Evolutionary conservation across 2,329 filamentous ascomycete genomes (phyloP).

Genomic region (Zopfia rhizophila): DNA sequence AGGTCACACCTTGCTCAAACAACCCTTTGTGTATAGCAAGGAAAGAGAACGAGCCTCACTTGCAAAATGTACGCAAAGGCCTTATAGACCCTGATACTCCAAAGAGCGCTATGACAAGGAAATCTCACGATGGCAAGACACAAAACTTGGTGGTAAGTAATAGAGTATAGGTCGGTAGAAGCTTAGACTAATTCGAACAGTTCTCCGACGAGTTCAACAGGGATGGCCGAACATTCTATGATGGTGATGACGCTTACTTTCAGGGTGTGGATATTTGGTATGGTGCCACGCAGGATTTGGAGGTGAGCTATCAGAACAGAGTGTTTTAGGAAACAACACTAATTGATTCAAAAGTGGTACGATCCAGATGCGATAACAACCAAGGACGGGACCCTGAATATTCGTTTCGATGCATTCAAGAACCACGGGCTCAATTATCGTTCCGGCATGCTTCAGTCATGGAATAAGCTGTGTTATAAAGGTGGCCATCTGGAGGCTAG

Average conservation of each 20-base stretch:
- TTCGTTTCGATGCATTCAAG: constrained; percentile 72
- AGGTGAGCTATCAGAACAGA: constrained; percentile 55
- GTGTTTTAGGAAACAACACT: not conserved
- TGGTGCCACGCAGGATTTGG: constrained; percentile 74
- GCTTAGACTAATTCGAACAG: constrained; percentile 40
- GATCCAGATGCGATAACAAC: constrained; percentile 75
- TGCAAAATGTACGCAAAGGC: constrained; percentile 69
- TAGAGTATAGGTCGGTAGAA: not conserved
- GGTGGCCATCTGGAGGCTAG: constrained; percentile 76
- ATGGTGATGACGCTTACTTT: constrained; percentile 75
- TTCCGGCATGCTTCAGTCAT: constrained; percentile 79
- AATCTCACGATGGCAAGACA: constrained; percentile 66
- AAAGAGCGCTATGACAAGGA: constrained; percentile 65
- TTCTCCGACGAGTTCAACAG: constrained; percentile 79
- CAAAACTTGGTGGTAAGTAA: constrained; percentile 68
- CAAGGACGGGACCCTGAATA: constrained; percentile 68
- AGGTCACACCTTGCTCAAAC: constrained; percentile 50
- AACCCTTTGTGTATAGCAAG: constrained; percentile 63
- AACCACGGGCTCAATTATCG: constrained; percentile 74
- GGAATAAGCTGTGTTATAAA: constrained; percentile 79
- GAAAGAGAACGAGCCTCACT: constrained; percentile 58
- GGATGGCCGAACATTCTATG: constrained; percentile 74
- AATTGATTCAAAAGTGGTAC: constrained; percentile 66
- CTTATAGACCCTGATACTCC: constrained; percentile 77
- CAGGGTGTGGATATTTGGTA: constrained; percentile 77